These are phyloP conservation scores for Geosmithia putterillii DNA, from an alignment of 2,329 filamentous ascomycete species.

Conservation along the genomic window DNA sequence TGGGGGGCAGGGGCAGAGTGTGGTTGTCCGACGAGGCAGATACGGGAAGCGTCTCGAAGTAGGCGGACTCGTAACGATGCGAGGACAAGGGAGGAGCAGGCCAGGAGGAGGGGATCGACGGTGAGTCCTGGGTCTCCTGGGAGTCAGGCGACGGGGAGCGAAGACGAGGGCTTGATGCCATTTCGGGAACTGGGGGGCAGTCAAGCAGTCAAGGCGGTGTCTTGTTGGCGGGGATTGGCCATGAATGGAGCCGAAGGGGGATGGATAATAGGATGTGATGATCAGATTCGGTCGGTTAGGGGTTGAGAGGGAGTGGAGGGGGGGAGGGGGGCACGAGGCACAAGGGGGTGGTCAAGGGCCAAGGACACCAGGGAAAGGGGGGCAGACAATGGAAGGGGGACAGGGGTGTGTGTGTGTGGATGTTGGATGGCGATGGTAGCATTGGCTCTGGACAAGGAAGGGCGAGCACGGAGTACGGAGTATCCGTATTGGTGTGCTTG, in stretches of 20 bases:
- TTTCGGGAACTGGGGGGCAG: constrained; percentile 6
- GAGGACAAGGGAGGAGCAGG: constrained; percentile 1
- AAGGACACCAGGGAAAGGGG: not conserved
- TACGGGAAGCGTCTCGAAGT: not conserved
- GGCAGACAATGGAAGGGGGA: not conserved
- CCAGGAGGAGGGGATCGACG: not conserved
- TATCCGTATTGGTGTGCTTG: too few species aligned
- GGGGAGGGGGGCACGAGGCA: not conserved
- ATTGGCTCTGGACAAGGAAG: too few species aligned
- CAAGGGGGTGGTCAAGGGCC: not conserved
- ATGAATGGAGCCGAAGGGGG: not conserved
- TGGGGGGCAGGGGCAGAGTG: not conserved
- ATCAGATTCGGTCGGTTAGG: not conserved
- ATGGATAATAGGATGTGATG: not conserved
- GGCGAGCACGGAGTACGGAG: too few species aligned
- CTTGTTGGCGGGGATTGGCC: constrained; percentile 2
- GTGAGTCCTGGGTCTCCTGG: not conserved
- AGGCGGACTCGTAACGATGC: not conserved
- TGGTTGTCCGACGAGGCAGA: not conserved
- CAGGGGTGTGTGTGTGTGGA: not conserved
- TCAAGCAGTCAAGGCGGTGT: not conserved
- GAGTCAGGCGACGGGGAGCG: constrained; percentile 3
- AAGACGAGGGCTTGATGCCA: constrained; percentile 9
- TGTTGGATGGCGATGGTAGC: too few species aligned
- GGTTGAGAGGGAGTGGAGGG: not conserved